A percentile compares a stretch with the other conserved stretches of the same genome.
phyloP scores from a whole-genome alignment of 768 basidiomycete species.

The Tylopilus rubrobrunneus region DNA sequence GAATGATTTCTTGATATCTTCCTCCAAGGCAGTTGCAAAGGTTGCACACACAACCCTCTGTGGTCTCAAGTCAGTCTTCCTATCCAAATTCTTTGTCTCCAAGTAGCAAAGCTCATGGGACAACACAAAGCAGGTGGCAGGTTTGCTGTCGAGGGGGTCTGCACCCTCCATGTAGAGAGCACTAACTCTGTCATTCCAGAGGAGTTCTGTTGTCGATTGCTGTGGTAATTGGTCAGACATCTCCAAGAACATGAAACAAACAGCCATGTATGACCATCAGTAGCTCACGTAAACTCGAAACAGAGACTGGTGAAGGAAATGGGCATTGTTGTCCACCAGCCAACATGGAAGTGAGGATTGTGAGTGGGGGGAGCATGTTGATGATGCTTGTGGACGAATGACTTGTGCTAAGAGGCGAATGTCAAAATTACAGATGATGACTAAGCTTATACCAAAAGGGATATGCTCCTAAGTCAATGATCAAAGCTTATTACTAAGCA shows the following conservation, averaged over 20 bases:
- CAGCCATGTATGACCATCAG: constrained; percentile 11
- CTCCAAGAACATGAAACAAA: neutral
- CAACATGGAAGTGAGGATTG: constrained; percentile 29
- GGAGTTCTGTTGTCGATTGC: constrained; percentile 16
- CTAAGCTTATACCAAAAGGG: too few relatives aligned
- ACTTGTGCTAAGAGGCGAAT: constrained; percentile 21
- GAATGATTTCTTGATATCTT: too few relatives aligned
- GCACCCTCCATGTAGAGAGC: constrained; percentile 58
- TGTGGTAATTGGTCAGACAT: neutral
- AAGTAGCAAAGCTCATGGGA: too few relatives aligned
- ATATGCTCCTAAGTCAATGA: too few relatives aligned
- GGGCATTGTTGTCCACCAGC: constrained; percentile 6
- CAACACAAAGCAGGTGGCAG: constrained; percentile 63
- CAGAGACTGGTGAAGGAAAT: constrained; percentile 4
- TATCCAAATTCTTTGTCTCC: too few relatives aligned
- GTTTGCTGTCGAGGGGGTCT: constrained; percentile 57
- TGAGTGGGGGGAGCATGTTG: constrained; percentile 28
- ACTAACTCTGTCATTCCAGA: constrained; percentile 40
- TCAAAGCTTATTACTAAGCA: too few relatives aligned
- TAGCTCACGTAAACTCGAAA: constrained; percentile 7
- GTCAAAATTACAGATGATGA: too few relatives aligned
- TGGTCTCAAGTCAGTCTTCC: too few relatives aligned
- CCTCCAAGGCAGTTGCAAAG: too few relatives aligned
- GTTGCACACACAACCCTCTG: too few relatives aligned
- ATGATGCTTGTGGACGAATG: constrained; percentile 15